Base-by-base conservation (phyloP, 2,329 filamentous ascomycete species). In the Periconia macrospinosa region DNA sequence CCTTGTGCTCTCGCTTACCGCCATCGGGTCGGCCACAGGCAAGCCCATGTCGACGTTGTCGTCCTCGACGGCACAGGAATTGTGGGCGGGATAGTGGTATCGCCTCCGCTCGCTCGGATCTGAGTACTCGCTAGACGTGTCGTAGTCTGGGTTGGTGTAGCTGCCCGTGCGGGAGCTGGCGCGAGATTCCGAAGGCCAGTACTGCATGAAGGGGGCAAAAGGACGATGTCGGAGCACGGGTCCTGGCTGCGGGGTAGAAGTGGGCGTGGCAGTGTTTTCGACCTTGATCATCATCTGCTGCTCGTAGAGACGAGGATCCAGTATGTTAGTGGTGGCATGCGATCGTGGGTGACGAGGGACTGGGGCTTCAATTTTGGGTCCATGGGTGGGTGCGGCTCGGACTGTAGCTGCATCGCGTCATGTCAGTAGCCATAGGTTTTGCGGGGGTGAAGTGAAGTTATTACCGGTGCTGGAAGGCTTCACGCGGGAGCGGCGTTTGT, bases 401-500 rank as follows among this genome's bases (percentile, higher is more conserved):
- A 13, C 33, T 3, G 33, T 37, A 49, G 57, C 69, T 71, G 50
- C 47, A 49, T 50, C 35, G 50, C 41, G 30, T 55, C 42, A 52
- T 18, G 59, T 74, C 46, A 72, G 69, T 43, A 57, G 23, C 35
- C 44, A 44, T 35, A 46, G 20, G 20, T 19, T 20, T 45, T 18
- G 15, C 42, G 43, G 44, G 47, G 45, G 49, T n/a, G 51, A 42
- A 47, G 50, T 42, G 47, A 61, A 53, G 43, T 56, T 47, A 47
- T 33, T 72, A 74, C 71, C 64, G 15, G 33, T n/a, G 15, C 33
- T n/a, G 53, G 63, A 44, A 41, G 66, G 60, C 43, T 63, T 72
- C 33, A 71, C 54, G 46, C 74, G 67, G 62, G 77, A 72, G 62
- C 84, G 84, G 70, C 86, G 91, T 67, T 82, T 80, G 66, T 92